A percentile compares a stretch with the other conserved stretches of the same genome.
These are phyloP conservation scores for Termitomyces sp. DNA, from an alignment of 768 basidiomycete species.

Conservation along the genomic window DNA sequence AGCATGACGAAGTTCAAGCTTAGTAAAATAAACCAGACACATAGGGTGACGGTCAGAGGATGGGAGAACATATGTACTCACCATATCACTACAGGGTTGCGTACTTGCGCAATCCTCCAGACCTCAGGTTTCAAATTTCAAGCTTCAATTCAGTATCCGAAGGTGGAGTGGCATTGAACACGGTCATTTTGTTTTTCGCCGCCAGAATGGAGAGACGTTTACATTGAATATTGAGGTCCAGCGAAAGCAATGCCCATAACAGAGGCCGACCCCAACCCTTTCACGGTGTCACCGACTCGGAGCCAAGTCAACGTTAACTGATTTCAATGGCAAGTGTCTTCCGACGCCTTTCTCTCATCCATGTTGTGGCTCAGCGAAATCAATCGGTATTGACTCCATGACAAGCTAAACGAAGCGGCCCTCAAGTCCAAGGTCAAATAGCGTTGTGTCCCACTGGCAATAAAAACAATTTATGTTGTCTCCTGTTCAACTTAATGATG, in stretches of 20 bases:
- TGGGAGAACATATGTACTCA: not conserved
- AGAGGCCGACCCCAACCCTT: not conserved
- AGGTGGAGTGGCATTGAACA: not conserved
- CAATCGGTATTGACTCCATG: no score
- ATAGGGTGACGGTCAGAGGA: not conserved
- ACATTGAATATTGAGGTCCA: constrained; percentile 2
- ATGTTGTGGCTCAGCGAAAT: not conserved
- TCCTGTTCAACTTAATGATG: not conserved
- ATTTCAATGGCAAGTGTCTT: not conserved
- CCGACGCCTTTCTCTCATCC: not conserved
- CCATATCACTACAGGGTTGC: not conserved
- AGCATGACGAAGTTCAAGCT: not conserved
- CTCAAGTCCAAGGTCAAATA: no score
- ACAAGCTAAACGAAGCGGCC: not conserved
- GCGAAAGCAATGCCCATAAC: constrained; percentile 4
- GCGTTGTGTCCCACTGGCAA: not conserved
- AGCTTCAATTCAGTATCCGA: not conserved
- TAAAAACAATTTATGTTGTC: not conserved
- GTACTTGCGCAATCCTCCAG: not conserved
- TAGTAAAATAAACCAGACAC: not conserved
- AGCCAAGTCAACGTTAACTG: not conserved
- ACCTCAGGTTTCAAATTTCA: not conserved
- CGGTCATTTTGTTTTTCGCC: constrained; percentile 1
- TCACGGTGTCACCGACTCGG: not conserved
- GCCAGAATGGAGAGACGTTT: not conserved